Evolutionary conservation across 139 green algal species (phyloP), one percentile per base, ranked within the genome.

Genomic region (Chlamydomonas sphaeroides): DNA sequence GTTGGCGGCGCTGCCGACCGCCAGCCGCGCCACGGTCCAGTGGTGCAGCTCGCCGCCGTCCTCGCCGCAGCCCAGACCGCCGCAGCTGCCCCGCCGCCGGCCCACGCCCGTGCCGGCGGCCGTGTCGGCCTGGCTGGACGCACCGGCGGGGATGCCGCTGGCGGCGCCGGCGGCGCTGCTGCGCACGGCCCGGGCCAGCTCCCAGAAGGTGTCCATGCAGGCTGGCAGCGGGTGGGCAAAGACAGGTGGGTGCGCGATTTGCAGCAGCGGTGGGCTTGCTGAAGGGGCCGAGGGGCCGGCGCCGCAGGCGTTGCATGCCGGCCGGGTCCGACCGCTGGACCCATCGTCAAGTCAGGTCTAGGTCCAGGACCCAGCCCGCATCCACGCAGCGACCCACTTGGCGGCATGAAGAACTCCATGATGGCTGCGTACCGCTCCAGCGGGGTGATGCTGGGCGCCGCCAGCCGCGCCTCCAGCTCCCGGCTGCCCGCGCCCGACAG

Each of bases 1-100:
- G 35, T 89, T 89, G 26, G 85, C 85, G 15, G 79, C 66, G 30
- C 72, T 84, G 25, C 63, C 51, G 18, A 84, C 33, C 15, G 78
- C 70, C 39, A 68, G 28, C n/a, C 65, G 23, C 2, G 78, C 78
- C 10, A 42, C 65, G 17, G 71, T 68, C 72, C 78, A 78, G 75
- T 88, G 84, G 35, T 84, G 71, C 38, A 83, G 75, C 18, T 17
- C 68, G n/a, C 18, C 51, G 20, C 15, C 48, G 33, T 51, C 48
- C 18, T 56, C 70, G 4, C 26, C 59, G n/a, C 42, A 26, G 11
- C 67, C 21, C 8, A 28, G 33, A 61, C 56, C 73, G 0, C 7
- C 71, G 2, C 15, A 5, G 5, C 17, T 41, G 38, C 17, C 73
- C 25, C 26, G 49, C 32, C 56, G 6, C 38, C 36, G 49, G 56